Conservation (phyloP, 2,329 filamentous ascomycete species). For the Claviceps pusilla region DNA sequence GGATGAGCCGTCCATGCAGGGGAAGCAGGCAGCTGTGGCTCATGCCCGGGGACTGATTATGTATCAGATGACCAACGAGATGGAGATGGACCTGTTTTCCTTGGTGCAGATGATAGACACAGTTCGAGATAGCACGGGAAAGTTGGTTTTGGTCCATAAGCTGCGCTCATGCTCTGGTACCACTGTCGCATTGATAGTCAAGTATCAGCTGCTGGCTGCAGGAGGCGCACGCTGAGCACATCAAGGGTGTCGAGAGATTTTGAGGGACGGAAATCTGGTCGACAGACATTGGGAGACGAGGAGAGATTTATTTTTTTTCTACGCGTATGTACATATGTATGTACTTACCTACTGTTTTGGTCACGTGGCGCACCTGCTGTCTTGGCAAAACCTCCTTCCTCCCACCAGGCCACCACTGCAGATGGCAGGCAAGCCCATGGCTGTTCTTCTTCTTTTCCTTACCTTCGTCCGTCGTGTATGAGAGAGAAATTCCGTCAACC, state of each 20-base stretch:
- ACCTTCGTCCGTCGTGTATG: too few species aligned
- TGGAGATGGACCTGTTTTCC: constrained; percentile 2
- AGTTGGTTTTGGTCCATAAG: background rate
- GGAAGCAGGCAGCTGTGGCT: background rate
- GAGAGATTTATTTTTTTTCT: too few species aligned
- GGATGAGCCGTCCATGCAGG: background rate
- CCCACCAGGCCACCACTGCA: too few species aligned
- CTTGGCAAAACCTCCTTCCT: too few species aligned
- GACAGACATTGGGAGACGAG: too few species aligned
- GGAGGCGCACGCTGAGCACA: background rate
- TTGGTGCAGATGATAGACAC: background rate
- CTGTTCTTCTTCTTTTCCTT: too few species aligned
- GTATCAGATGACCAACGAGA: constrained; percentile 1
- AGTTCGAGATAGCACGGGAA: constrained; percentile 1
- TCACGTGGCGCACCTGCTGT: too few species aligned
- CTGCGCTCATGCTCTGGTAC: background rate
- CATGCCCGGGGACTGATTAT: background rate
- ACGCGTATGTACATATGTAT: too few species aligned
- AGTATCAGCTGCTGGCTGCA: background rate
- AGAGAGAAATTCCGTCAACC: too few species aligned
- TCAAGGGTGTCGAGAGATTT: background rate
- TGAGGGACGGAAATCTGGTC: too few species aligned
- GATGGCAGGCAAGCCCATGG: too few species aligned
- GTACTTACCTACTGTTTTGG: too few species aligned
- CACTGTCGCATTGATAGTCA: background rate